Conservation (phyloP, 192 early-diverging fungal genomes). For the Gryganskiella cystojenkinii region DNA sequence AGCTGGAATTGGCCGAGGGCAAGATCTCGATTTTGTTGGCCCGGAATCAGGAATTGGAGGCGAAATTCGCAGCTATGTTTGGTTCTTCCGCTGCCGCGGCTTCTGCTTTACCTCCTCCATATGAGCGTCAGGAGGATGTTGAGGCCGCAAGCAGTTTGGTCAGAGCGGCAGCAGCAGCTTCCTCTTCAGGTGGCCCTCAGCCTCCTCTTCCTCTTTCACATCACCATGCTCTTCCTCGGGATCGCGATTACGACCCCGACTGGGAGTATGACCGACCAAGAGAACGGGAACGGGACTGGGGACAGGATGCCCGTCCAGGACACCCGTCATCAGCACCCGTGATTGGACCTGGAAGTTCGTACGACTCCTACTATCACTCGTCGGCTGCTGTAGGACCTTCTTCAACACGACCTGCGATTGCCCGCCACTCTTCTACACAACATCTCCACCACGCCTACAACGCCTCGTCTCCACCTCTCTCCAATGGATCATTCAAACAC, state of each 20-base stretch:
- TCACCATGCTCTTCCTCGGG: too few relatives aligned
- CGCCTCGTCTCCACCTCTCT: conserved; percentile 26
- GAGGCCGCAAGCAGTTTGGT: too few relatives aligned
- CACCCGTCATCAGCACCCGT: background rate
- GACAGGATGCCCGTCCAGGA: background rate
- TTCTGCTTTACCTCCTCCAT: conserved; percentile 18
- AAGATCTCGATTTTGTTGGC: conserved; percentile 14
- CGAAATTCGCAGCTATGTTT: conserved; percentile 7
- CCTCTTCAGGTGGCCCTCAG: too few relatives aligned
- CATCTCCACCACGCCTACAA: conserved; percentile 41
- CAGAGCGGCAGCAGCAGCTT: too few relatives aligned
- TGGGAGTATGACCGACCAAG: conserved; percentile 3
- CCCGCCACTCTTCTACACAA: conserved; percentile 35
- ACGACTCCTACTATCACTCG: conserved; percentile 12
- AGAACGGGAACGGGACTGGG: conserved; percentile 28
- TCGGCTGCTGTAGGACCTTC: background rate
- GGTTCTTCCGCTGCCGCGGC: background rate
- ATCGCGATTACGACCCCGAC: background rate
- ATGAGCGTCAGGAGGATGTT: conserved; percentile 4
- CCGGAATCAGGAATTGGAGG: conserved; percentile 32
- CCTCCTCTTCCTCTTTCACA: too few relatives aligned
- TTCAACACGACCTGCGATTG: conserved; percentile 17
- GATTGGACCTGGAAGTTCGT: conserved; percentile 10
- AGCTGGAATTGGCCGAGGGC: conserved; percentile 20
- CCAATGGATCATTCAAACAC: conserved; percentile 28